Percentiles rank a stretch among this genome's conserved stretches.
These are phyloP conservation scores for Boletus semigastroideus DNA, from an alignment of 1,284 basidiomycete genomes.

Conservation along the genomic window DNA sequence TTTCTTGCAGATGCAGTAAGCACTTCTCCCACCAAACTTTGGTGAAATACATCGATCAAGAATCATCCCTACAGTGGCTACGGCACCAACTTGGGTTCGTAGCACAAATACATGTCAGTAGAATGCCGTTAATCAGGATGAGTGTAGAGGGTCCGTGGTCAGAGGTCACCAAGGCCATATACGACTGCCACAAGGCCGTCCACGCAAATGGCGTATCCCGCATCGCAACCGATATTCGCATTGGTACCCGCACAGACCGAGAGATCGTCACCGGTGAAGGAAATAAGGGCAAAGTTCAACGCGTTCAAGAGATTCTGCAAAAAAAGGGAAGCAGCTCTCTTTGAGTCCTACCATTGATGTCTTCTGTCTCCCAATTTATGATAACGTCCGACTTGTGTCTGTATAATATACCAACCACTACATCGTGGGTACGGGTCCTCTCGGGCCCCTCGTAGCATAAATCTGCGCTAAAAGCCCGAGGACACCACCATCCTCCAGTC, in stretches of 20 bases:
- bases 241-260: constrained; percentile 84
- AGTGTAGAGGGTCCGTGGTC: constrained; percentile 79
- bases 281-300: constrained; percentile 74
- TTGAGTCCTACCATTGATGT: background rate
- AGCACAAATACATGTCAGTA: background rate
- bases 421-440: constrained; percentile 48
- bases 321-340: constrained; percentile 32
- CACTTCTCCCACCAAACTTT: constrained; percentile 9
- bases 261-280: constrained; percentile 62
- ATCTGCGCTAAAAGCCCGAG: constrained; percentile 76
- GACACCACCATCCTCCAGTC: constrained; percentile 65
- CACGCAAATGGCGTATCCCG: constrained; percentile 75
- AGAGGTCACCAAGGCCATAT: constrained; percentile 75
- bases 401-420: constrained; percentile 19
- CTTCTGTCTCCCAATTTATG: no score
- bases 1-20: constrained; percentile 68
- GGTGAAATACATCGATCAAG: constrained; percentile 10
- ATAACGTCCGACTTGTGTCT: background rate
- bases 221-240: constrained; percentile 86
- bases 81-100: constrained; percentile 81
- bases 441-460: constrained; percentile 61
- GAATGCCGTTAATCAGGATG: constrained; percentile 6
- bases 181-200: constrained; percentile 86
- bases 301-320: constrained; percentile 75
- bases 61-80: constrained; percentile 61